Evolutionary conservation across 1,139 yeast species (phyloP).

Genomic region (Hanseniaspora gamundiae): DNA sequence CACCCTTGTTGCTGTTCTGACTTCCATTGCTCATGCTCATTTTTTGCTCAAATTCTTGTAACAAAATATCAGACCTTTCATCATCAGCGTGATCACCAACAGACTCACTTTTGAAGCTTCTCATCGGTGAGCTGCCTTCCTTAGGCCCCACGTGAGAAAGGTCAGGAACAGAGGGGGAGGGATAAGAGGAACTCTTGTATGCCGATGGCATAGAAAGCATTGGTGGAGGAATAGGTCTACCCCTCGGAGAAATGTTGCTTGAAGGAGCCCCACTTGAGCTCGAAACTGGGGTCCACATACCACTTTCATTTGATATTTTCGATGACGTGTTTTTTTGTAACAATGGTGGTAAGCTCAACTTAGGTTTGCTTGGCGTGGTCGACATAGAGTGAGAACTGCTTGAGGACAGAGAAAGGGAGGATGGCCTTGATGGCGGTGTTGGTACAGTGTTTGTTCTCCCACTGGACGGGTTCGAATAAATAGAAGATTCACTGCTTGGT

Average conservation of each 20-base stretch:
- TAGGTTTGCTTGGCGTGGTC: conserved; percentile 3
- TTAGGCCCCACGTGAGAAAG: neutral
- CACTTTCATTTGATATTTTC: neutral
- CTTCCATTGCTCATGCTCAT: conserved; percentile 1
- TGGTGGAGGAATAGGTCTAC: conserved; percentile 8
- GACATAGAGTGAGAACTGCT: neutral
- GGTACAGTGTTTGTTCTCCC: neutral
- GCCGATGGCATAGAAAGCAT: neutral
- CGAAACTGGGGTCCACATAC: neutral
- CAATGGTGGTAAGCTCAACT: conserved; percentile 1
- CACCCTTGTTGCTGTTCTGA: neutral
- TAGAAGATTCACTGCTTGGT: neutral
- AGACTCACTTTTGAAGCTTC: neutral
- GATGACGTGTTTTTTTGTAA: conserved; percentile 4
- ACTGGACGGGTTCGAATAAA: neutral
- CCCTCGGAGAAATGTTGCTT: conserved; percentile 5
- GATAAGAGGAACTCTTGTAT: neutral
- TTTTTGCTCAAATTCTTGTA: conserved; percentile 1
- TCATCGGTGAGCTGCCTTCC: neutral
- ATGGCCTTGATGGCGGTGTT: neutral
- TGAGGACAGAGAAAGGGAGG: neutral
- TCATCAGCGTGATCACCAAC: conserved; percentile 4
- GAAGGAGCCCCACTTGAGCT: neutral
- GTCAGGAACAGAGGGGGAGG: neutral
- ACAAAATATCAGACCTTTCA: conserved; percentile 3